phyloP scores from a whole-genome alignment of 805 yeast genomes.

The Kodamaea neixiangensis region DNA sequence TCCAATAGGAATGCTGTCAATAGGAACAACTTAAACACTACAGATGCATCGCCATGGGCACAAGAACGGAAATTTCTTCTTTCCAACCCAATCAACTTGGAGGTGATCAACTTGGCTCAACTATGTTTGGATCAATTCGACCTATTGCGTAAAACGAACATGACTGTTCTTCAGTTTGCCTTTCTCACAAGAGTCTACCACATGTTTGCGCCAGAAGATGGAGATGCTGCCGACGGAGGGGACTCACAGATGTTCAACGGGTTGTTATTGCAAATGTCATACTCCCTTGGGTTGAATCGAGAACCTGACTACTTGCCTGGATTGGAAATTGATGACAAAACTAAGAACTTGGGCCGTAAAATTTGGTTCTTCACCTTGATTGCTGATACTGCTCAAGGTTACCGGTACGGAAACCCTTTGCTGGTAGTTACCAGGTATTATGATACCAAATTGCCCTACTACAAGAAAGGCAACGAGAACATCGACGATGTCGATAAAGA shows the following conservation, averaged over 20 bases:
- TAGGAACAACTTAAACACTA: conserved; percentile 23
- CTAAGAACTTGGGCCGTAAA: conserved; percentile 49
- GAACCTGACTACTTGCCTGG: conserved; percentile 46
- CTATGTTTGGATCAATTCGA: conserved; percentile 39
- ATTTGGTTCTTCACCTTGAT: conserved; percentile 48
- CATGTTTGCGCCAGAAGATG: conserved; percentile 60
- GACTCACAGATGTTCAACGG: conserved; percentile 49
- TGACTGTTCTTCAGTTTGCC: conserved; percentile 61
- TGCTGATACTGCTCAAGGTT: conserved; percentile 32
- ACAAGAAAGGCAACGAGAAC: conserved; percentile 37
- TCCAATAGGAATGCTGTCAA: conserved; percentile 32
- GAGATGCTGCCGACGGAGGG: conserved; percentile 59
- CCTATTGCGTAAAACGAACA: conserved; percentile 44
- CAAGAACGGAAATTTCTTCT: conserved; percentile 16
- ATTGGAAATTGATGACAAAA: conserved; percentile 22
- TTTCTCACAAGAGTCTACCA: conserved; percentile 57
- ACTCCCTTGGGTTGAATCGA: conserved; percentile 48
- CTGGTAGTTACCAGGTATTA: conserved; percentile 27
- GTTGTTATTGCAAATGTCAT: conserved; percentile 44
- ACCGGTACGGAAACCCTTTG: conserved; percentile 37
- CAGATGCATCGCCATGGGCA: not conserved
- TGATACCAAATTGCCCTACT: conserved; percentile 31
- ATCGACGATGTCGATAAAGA: conserved; percentile 24
- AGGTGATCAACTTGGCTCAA: conserved; percentile 26
- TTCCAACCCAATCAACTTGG: conserved; percentile 23